These are phyloP conservation scores for Zea luxurians DNA, from an alignment of 176 grass and related monocot species.

Conservation along the genomic window DNA sequence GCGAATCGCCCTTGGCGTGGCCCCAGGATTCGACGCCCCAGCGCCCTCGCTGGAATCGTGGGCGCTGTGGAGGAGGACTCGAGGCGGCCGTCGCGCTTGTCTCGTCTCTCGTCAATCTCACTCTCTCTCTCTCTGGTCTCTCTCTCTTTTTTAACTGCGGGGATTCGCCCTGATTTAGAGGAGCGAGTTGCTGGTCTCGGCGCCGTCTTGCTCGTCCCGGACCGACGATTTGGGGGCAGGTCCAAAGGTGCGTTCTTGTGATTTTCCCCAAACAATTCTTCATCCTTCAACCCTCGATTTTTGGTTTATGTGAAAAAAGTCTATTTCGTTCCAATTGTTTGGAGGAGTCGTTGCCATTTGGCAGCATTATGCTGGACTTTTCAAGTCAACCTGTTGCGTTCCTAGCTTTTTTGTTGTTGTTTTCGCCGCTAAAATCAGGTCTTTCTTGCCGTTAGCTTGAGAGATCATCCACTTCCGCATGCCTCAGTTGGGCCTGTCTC, in stretches of 20 bases:
- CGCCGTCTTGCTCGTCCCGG: constrained; percentile 16
- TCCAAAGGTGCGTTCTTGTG: constrained; percentile 32
- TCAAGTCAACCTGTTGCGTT: background rate
- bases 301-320: constrained; percentile 14
- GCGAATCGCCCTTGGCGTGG: constrained; percentile 36
- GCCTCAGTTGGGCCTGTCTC: background rate
- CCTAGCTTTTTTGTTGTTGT: background rate
- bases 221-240: constrained; percentile 29
- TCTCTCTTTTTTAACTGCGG: constrained; percentile 6
- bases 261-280: background rate
- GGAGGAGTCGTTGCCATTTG: background rate
- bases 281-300: background rate
- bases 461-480: background rate
- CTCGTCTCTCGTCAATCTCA: constrained; percentile 2
- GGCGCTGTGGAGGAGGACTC: constrained; percentile 41
- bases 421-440: background rate
- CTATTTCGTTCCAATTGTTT: background rate
- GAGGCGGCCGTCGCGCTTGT: constrained; percentile 21
- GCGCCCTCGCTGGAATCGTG: constrained; percentile 38
- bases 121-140: background rate
- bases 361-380: background rate
- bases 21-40: constrained; percentile 33
- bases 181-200: constrained; percentile 18
- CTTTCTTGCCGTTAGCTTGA: constrained; percentile 23
- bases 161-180: constrained; percentile 34